Evolutionary conservation across 1,284 basidiomycete genomes (phyloP), one percentile per base, ranked within the genome.

Genomic region (Volvariella volvacea): DNA sequence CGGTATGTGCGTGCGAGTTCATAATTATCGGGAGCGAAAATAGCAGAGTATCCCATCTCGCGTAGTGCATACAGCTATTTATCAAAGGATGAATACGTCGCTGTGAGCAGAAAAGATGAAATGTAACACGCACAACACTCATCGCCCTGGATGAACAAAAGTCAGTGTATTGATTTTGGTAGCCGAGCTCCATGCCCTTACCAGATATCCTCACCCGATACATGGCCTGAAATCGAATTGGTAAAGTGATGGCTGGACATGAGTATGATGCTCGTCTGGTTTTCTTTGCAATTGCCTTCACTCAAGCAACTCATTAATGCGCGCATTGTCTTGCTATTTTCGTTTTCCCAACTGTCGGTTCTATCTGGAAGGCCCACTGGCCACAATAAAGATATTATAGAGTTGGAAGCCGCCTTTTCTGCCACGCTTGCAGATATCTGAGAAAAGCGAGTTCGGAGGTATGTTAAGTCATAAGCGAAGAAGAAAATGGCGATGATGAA

Each of bases 301-400:
- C 7, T 20, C n/a, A 20, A 16, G 15, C 34, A 36, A 16, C 8
- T 36, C n/a, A 36, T 16, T 15, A 36, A n/a, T 15, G 34, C 34
- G 6, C 34, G 34, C 34, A 36, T 36, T 4, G 34, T 36, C 19
- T 36, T 36, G 34, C 34, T 36, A n/a, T 36, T 36, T 15, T 36
- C 34, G 34, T 36, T 41, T 19, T 45, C 39, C 44, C 44, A 45
- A 19, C 33, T 34, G 15, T 45, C 44, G 6, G 44, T 45, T 2
- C 20, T 6, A 10, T 41, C 25, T 15, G 44, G 12, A 8, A 41
- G 28, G 4, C 44, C 44, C 10, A 42, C 39, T 4, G 44, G 44
- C 44, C 44, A 45, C 3, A 45, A 22, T 4, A 41, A n/a, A 6
- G 34, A 36, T 6, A 36, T 28, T 28, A 28, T 6, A 28, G 25